phyloP scores from a whole-genome alignment of 1,284 basidiomycete genomes.

The Ustilago trichophora region DNA sequence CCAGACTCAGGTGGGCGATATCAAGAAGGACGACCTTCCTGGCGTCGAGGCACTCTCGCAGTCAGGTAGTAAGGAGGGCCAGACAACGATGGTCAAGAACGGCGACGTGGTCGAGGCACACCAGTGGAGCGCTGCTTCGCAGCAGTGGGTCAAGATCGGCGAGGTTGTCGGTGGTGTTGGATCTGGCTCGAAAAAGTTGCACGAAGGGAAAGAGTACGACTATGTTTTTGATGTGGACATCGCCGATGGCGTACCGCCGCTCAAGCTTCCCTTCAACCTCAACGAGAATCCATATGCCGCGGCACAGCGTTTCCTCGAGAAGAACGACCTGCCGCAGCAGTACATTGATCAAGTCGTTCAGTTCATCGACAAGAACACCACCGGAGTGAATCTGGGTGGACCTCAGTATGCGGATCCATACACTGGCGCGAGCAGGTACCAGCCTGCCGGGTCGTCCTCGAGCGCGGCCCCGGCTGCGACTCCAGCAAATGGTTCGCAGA shows the following conservation, averaged over 20 bases:
- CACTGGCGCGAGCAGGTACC: conserved; percentile 80
- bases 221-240: conserved; percentile 99
- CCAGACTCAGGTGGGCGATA: conserved; percentile 80
- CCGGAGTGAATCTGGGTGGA: conserved; percentile 73
- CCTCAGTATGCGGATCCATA: conserved; percentile 86
- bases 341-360: conserved; percentile 90
- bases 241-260: conserved; percentile 86
- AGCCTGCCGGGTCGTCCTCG: conserved; percentile 65
- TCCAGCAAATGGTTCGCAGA: conserved; percentile 55
- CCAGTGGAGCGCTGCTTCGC: conserved; percentile 76
- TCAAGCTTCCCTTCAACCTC: conserved; percentile 91
- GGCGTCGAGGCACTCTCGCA: conserved; percentile 80
- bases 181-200: conserved; percentile 83
- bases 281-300: conserved; percentile 87
- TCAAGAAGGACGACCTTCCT: conserved; percentile 87
- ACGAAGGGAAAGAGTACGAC: conserved; percentile 90
- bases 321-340: conserved; percentile 81
- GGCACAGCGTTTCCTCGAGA: conserved; percentile 86
- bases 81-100: conserved; percentile 78
- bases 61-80: conserved; percentile 85
- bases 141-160: conserved; percentile 89
- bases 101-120: conserved; percentile 57
- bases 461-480: conserved; percentile 2
- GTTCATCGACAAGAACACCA: conserved; percentile 92
- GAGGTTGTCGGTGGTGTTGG: conserved; percentile 95